These are phyloP conservation scores for Xylaria digitata DNA, from an alignment of 2,329 filamentous ascomycete species.

Conservation along the genomic window DNA sequence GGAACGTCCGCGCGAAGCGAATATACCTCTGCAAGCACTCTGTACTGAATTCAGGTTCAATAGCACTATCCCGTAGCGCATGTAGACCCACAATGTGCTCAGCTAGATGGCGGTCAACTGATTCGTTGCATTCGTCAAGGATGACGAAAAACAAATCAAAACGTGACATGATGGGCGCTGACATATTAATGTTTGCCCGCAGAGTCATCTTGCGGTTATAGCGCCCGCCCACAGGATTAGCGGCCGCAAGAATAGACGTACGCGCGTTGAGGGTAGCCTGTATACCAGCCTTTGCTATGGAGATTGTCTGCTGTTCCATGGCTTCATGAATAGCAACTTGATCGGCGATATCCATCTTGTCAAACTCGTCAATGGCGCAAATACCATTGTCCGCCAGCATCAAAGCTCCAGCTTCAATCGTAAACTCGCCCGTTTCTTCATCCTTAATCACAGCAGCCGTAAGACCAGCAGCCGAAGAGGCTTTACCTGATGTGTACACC, in stretches of 20 bases:
- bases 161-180: conserved; percentile 97
- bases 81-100: conserved; percentile 96
- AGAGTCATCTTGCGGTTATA: conserved; percentile 97
- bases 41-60: conserved; percentile 93
- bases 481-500: conserved; percentile 97
- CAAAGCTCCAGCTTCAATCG: conserved; percentile 95
- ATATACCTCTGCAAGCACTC: conserved; percentile 98
- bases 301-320: conserved; percentile 99
- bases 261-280: conserved; percentile 97
- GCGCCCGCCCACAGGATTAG: conserved; percentile 94
- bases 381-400: conserved; percentile 98
- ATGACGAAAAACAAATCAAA: conserved; percentile 99
- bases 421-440: conserved; percentile 98
- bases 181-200: conserved; percentile 97
- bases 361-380: conserved; percentile 98
- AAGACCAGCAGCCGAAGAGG: conserved; percentile 95
- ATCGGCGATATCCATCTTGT: conserved; percentile 98
- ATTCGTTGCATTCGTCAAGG: conserved; percentile 94
- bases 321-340: conserved; percentile 99
- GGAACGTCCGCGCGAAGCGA: conserved; percentile 93
- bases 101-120: conserved; percentile 88
- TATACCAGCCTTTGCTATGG: conserved; percentile 97
- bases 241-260: conserved; percentile 93
- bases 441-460: conserved; percentile 98
- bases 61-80: conserved; percentile 89